Evolutionary conservation across 2,329 filamentous ascomycete species (phyloP), one percentile per base, ranked within the genome.

Genomic region (Aureobasidium subglaciale): DNA sequence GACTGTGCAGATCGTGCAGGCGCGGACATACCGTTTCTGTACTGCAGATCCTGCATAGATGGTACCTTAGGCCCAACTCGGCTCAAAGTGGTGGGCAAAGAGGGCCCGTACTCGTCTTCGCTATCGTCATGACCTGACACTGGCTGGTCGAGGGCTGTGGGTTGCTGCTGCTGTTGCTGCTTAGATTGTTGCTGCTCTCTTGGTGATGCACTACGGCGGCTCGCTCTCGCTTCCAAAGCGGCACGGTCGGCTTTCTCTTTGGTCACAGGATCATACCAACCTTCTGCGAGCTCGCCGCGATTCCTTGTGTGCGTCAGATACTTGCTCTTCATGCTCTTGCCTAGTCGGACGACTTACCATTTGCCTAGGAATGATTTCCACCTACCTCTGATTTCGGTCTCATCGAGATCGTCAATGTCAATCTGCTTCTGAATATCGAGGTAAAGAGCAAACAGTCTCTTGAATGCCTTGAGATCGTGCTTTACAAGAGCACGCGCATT

Each of bases 281-380:
- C 89, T 70, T 92, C 86, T 4, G 88, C 86, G 60, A 97, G 76
- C 72, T 92, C 88, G 66, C 85, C 86, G 64, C 83, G 82, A 74
- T 99, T 99, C 84, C 84, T 87, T 13, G 64, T 63, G 63, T 62
- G 70, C 69, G 74, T 83, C 69, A 83, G 77, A 58, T 22, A 27
- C 34, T 22, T 6, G 16, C 18, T 4, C 1, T 34, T 22, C 18
- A 34, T 30, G 42, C 42, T 9, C 2, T 27, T 59, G 3, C 11
- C 3, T 20, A 25, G 15, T n/a, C 22, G 5, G 3, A 22, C 18
- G 1, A 60, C 75, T 71, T 78, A 86, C 92, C 93, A 99, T 76
- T 90, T 92, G 4, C 81, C 78, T 11, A 92, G 70, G 65, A 97
- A 99, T 68, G 90, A 92, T 78, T 96, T 96, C 90, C 92, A 99